phyloP scores from a whole-genome alignment of 371 early-diverging fungal species.

The Zopfochytrium polystomum region DNA sequence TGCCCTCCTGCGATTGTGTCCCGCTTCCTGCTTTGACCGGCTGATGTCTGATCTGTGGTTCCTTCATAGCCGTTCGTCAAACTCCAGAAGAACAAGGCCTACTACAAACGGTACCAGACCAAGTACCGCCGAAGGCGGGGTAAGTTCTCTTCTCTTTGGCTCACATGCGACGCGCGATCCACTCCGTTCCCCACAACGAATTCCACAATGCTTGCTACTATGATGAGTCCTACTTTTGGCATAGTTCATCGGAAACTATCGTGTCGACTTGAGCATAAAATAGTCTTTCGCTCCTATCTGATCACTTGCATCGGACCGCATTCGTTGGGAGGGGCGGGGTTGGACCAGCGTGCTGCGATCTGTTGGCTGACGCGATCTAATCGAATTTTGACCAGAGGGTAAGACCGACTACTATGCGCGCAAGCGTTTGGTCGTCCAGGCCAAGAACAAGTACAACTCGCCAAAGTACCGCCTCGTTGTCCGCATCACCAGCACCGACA shows the following conservation, averaged over 20 bases:
- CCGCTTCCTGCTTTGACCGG: too few relatives aligned
- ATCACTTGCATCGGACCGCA: constrained; percentile 26
- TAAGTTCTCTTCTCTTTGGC: constrained; percentile 47
- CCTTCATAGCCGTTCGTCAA: constrained; percentile 88
- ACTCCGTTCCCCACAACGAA: not conserved
- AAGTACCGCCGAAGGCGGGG: constrained; percentile 98
- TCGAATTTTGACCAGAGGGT: constrained; percentile 72
- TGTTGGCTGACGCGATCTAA: constrained; percentile 3
- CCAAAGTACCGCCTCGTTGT: constrained; percentile 99
- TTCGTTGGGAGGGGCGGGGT: not conserved
- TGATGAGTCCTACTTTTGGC: constrained; percentile 39
- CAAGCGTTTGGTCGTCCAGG: constrained; percentile 97
- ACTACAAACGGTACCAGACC: constrained; percentile 99
- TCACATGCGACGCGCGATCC: not conserved
- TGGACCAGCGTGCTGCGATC: not conserved
- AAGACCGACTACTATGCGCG: constrained; percentile 99
- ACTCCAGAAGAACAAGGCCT: constrained; percentile 93
- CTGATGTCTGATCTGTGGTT: too few relatives aligned
- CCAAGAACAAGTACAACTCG: constrained; percentile 99
- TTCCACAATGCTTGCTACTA: too few relatives aligned
- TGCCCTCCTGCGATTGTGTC: too few relatives aligned
- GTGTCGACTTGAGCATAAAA: constrained; percentile 48
- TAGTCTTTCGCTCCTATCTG: constrained; percentile 92
- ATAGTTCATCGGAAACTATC: constrained; percentile 74
- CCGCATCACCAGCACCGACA: constrained; percentile 98